A percentile compares a stretch with the other conserved stretches of the same genome.
Evolutionary conservation across 768 basidiomycete genomes (phyloP).

Genomic region (Phaeotremella skinneri): DNA sequence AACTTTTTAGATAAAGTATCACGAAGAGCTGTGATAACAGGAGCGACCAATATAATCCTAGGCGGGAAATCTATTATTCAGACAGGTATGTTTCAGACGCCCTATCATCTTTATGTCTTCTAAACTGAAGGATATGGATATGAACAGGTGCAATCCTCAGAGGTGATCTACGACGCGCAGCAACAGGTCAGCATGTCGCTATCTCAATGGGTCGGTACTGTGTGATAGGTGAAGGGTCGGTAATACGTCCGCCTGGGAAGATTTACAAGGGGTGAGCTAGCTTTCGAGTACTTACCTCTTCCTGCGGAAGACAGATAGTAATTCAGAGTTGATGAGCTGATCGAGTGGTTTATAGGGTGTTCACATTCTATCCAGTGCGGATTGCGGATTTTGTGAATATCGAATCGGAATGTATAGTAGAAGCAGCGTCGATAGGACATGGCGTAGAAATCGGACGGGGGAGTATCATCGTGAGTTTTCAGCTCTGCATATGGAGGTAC

Average conservation of each 20-base stretch:
- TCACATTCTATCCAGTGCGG: conserved; percentile 95
- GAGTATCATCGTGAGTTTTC: conserved; percentile 75
- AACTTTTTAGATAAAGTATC: conserved; percentile 93
- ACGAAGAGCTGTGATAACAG: conserved; percentile 82
- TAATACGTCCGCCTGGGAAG: conserved; percentile 61
- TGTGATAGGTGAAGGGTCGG: conserved; percentile 79
- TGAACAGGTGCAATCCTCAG: conserved; percentile 77
- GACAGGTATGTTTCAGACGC: conserved; percentile 14
- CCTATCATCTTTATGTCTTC: conserved; percentile 1
- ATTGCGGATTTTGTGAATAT: conserved; percentile 94
- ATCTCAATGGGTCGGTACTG: conserved; percentile 93
- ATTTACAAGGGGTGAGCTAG: conserved; percentile 53
- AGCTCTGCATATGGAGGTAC: too few species aligned
- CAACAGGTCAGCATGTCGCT: conserved; percentile 87
- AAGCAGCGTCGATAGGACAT: conserved; percentile 91
- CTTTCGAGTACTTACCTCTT: neutral
- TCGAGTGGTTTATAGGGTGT: conserved; percentile 28
- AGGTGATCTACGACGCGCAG: conserved; percentile 85
- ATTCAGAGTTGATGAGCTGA: neutral
- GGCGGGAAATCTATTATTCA: conserved; percentile 97
- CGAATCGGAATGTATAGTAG: conserved; percentile 80
- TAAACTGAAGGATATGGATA: neutral
- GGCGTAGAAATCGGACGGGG: conserved; percentile 93
- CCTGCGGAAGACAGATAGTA: neutral
- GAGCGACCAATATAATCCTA: conserved; percentile 93